Percentiles rank a stretch among this genome's conserved stretches.
phyloP scores from a whole-genome alignment of 305 asterid species.

The Petunia hybrid region DNA sequence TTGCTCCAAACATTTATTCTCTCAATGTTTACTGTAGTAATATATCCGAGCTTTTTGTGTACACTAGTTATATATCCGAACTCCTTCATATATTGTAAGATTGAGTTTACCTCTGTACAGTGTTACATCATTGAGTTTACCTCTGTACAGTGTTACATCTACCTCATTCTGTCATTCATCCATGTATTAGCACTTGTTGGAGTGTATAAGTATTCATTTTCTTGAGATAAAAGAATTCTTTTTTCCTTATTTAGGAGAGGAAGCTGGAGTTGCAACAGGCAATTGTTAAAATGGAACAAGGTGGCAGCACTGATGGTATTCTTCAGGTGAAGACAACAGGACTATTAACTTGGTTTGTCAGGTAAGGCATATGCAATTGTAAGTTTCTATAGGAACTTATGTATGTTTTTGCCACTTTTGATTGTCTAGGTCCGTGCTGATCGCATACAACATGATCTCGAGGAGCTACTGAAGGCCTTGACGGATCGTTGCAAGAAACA shows the following conservation, averaged over 20 bases:
- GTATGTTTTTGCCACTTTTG: constrained; percentile 40
- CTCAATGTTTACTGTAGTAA: not conserved
- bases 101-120: constrained; percentile 13
- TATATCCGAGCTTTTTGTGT: not conserved
- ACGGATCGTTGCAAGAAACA: constrained; percentile 89
- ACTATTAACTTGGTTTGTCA: constrained; percentile 5
- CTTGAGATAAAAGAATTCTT: constrained; percentile 33
- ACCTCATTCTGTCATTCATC: too few relatives aligned
- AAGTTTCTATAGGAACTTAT: constrained; percentile 22
- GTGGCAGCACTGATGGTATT: constrained; percentile 99
- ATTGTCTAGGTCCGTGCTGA: constrained; percentile 90
- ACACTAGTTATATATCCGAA: constrained; percentile 23
- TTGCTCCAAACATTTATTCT: constrained; percentile 27
- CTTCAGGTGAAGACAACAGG: constrained; percentile 72
- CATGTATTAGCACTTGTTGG: constrained; percentile 25
- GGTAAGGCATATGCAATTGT: not conserved
- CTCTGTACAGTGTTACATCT: not conserved
- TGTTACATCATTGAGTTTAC: constrained; percentile 22
- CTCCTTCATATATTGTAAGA: constrained; percentile 13
- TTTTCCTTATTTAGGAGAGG: constrained; percentile 66
- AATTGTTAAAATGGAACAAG: constrained; percentile 90
- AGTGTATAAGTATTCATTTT: not conserved
- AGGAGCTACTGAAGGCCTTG: constrained; percentile 89
- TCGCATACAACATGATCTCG: constrained; percentile 96
- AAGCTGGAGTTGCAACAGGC: constrained; percentile 95